Base-by-base conservation (phyloP, 2,329 filamentous ascomycete species). In the Fusarium nematophilum region DNA sequence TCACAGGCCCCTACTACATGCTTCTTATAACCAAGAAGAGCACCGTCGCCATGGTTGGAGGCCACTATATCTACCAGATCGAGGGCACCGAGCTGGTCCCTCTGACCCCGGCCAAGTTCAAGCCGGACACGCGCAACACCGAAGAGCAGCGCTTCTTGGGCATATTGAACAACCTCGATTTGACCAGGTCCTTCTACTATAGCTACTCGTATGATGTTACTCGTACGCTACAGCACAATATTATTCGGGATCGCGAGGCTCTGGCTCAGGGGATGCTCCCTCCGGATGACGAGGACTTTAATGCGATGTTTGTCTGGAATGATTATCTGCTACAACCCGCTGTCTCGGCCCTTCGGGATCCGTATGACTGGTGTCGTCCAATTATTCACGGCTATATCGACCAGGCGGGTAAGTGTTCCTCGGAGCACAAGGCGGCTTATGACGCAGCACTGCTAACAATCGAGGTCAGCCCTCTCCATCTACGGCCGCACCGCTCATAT, bases 271-370 rank as follows among this genome's bases (percentile, higher is more conserved):
- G 90, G 1, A 76, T 82, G 10, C 79, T 85, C 2, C 83, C 85
- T 23, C 81, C 84, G 6, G 80, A 82, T 33, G 80, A 84, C 23
- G 83, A 85, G 26, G 86, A 93, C 65, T 90, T 90, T 72, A 96
- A 97, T 69, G 86, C 90, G 31, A 99, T 99, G 95, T 99, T 99
- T 72, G 90, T 98, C 3, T 99, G 95, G 95, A 99, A 99, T 68
- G 87, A 91, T 65, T 91, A 97, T 74, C 82, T 99, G 5, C 83
- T 99, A 14, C 83, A 89, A 56, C 93, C 95, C 1, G 92, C 90
- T 1, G 80, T 85, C 10, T 77, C 80, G 14, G 84, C 83, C 6
- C 79, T 99, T 31, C 89, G 90, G 60, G 90, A 93, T 67, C 88
- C 92, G 0, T 97, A 92, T 71, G 93, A 98, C 71, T 99, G 95